These are phyloP conservation scores for Chiua virens DNA, from an alignment of 768 basidiomycete genomes.

Conservation along the genomic window DNA sequence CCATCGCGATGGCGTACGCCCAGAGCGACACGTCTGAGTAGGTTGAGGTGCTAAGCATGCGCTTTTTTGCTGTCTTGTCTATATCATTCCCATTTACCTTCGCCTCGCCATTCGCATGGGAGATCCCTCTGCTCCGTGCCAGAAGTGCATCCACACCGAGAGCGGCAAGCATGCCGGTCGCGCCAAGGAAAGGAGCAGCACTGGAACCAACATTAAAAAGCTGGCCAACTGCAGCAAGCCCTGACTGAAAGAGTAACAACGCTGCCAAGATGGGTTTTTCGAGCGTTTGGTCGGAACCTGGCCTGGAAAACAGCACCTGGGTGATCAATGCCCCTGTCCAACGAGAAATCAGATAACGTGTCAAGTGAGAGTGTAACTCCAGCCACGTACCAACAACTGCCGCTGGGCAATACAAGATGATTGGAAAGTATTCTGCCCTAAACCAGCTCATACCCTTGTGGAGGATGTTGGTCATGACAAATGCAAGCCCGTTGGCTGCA, in stretches of 20 bases:
- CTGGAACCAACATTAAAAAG: constrained; percentile 71
- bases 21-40: constrained; percentile 48
- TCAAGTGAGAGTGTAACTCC: neutral
- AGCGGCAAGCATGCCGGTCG: constrained; percentile 54
- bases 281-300: constrained; percentile 29
- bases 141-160: constrained; percentile 53
- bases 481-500: constrained; percentile 69
- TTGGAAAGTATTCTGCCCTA: constrained; percentile 58
- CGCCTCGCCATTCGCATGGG: neutral
- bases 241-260: constrained; percentile 58
- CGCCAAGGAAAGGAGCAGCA: constrained; percentile 67
- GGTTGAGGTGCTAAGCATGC: neutral
- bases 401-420: constrained; percentile 75
- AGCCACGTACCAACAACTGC: constrained; percentile 61
- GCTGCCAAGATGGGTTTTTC: constrained; percentile 67
- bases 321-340: constrained; percentile 57
- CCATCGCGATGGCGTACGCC: constrained; percentile 63
- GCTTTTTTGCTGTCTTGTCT: neutral
- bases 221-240: constrained; percentile 60
- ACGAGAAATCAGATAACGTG: neutral
- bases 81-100: constrained; percentile 3
- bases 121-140: constrained; percentile 22
- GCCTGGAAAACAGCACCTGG: constrained; percentile 52
- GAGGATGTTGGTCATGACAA: constrained; percentile 60
- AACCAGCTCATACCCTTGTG: constrained; percentile 87